A percentile compares a stretch with the other conserved stretches of the same genome.
Evolutionary conservation across 2,329 filamentous ascomycete genomes (phyloP).

Genomic region (Aspergillus japonicus): DNA sequence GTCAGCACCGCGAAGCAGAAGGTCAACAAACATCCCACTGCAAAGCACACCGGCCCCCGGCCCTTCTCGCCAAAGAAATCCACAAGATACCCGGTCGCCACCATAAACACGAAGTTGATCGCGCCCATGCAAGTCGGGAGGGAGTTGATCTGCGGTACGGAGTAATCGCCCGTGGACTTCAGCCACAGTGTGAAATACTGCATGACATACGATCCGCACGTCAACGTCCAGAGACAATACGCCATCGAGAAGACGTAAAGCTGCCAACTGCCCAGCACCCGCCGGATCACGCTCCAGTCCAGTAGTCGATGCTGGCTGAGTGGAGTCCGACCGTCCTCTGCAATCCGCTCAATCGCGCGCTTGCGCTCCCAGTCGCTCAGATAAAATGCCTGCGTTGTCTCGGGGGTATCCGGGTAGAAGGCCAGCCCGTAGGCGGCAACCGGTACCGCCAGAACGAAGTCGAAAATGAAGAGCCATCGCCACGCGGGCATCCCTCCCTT

Average conservation of each 20-base stretch:
- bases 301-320: too few relatives aligned
- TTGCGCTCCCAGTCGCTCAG: too few relatives aligned
- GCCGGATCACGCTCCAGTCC: too few relatives aligned
- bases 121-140: not conserved
- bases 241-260: too few relatives aligned
- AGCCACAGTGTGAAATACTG: too few relatives aligned
- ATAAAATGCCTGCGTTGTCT: too few relatives aligned
- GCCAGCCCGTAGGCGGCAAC: not conserved
- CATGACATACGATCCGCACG: too few relatives aligned
- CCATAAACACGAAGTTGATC: constrained; percentile 1
- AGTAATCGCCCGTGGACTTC: too few relatives aligned
- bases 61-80: not conserved
- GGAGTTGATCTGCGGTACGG: not conserved
- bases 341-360: too few relatives aligned
- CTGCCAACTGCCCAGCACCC: too few relatives aligned
- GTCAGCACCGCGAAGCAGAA: constrained; percentile 1
- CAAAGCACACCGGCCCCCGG: not conserved
- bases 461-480: constrained; percentile 8
- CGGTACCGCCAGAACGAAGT: not conserved
- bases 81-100: not conserved
- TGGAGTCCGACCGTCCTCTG: too few relatives aligned
- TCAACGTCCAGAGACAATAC: too few relatives aligned
- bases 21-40: not conserved
- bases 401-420: constrained; percentile 1
- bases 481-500: not conserved